Percentiles rank a stretch among this genome's conserved stretches.
phyloP scores from a whole-genome alignment of 495 filamentous ascomycete species.

The Collariella sp. region DNA sequence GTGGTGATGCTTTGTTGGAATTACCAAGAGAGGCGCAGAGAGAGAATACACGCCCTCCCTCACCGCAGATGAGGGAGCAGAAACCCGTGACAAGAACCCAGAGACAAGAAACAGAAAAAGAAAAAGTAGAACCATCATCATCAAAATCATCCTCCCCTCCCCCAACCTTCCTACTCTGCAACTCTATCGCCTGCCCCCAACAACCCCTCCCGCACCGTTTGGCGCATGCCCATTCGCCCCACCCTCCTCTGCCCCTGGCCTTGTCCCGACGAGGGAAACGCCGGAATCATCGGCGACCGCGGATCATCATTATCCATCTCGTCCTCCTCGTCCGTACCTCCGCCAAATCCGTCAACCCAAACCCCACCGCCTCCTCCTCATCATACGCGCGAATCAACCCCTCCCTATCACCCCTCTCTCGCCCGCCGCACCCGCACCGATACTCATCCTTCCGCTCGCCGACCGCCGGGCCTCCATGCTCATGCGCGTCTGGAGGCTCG shows the following conservation, averaged over 20 bases:
- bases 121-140: background rate
- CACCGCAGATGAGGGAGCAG: no score
- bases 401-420: slow-evolving; percentile 58
- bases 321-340: slow-evolving; percentile 55
- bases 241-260: no score
- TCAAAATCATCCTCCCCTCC: slow-evolving; percentile 25
- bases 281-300: slow-evolving; percentile 27
- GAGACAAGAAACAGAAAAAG: background rate
- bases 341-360: slow-evolving; percentile 49
- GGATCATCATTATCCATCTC: slow-evolving; percentile 26
- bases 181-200: slow-evolving; percentile 38
- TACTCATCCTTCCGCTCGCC: slow-evolving; percentile 42
- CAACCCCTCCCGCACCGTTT: background rate
- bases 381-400: slow-evolving; percentile 80
- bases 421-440: slow-evolving; percentile 51
- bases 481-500: slow-evolving; percentile 76
- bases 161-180: slow-evolving; percentile 34
- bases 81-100: background rate
- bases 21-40: no score
- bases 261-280: slow-evolving; percentile 13
- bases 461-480: slow-evolving; percentile 81
- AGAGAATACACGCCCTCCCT: no score
- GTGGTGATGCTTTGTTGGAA: no score
- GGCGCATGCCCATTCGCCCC: slow-evolving; percentile 9
- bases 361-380: slow-evolving; percentile 63